Evolutionary conservation across 768 basidiomycete species (phyloP), one percentile per base, ranked within the genome.

Genomic region (Russula abietina): DNA sequence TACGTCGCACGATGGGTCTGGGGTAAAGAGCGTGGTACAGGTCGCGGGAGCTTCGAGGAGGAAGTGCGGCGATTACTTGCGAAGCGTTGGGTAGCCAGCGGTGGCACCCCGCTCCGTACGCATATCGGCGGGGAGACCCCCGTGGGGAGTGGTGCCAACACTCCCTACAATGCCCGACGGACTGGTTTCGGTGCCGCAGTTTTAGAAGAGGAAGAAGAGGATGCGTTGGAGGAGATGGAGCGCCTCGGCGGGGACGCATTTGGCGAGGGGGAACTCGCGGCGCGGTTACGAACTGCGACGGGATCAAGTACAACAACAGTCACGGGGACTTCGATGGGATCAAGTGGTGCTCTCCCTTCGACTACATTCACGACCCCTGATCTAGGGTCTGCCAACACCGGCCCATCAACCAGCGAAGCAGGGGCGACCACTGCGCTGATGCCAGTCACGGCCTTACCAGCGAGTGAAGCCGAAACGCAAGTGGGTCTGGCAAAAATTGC

Each of bases 1-100:
- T 93, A 90, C 69, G 75, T 89, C 46, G 91, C 90, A 32, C 80
- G 91, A 9, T 93, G 91, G 91, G 86, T 89, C 48, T 93, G 89
- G 90, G 84, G 88, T 45, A 81, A 83, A 66, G 86, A 89, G 59
- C 75, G 77, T 32, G 79, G 76, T 4, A 69, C 70, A 53, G 75
- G 81, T 7, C 76, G 84, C 26, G 82, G 80, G 26, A 84, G 81
- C 28, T 93, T 88, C 66, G 91, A 93, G 70, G 91, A 93, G 60
- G 91, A 93, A 74, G 81, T 91, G 59, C 78, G 82, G 61, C 75
- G 88, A 68, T 69, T 93, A 54, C 76, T 89, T 41, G 81, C 81
- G 50, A 90, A 89, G 73, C 78, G 89, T 57, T 92, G 91, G 90
- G 79, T 84, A 3, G 79, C 83, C 17, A 84, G 80, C 1, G 82